These are phyloP conservation scores for Massospora cicadina DNA, from an alignment of 371 early-diverging fungal genomes.

Conservation along the genomic window DNA sequence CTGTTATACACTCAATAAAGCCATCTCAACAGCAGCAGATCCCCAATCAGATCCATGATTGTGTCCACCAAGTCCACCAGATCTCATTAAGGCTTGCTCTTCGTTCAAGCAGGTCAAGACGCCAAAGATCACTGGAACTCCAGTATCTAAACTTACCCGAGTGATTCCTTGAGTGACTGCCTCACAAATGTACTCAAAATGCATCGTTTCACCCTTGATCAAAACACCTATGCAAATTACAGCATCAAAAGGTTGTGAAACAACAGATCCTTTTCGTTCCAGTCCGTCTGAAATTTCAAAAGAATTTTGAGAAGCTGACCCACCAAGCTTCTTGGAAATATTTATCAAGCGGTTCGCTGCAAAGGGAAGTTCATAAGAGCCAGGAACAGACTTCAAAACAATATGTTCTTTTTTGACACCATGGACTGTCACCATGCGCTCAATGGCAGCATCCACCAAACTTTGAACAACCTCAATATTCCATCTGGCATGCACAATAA, in stretches of 20 bases:
- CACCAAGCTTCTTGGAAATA: conserved; percentile 24
- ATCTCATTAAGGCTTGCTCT: conserved; percentile 73
- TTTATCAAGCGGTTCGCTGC: conserved; percentile 62
- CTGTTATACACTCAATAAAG: conserved; percentile 27
- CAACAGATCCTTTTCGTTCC: conserved; percentile 9
- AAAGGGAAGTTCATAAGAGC: conserved; percentile 87
- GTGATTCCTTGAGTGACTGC: conserved; percentile 79
- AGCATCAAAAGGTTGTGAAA: conserved; percentile 54
- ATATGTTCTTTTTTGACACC: conserved; percentile 57
- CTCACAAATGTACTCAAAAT: conserved; percentile 94
- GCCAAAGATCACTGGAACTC: conserved; percentile 85
- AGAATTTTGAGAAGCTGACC: neutral
- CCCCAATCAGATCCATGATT: conserved; percentile 95
- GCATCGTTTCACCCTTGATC: conserved; percentile 94
- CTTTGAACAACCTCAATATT: conserved; percentile 64
- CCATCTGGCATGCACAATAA: conserved; percentile 89
- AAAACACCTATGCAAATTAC: conserved; percentile 88
- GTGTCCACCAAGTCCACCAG: conserved; percentile 57
- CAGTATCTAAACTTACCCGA: conserved; percentile 75
- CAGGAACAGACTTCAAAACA: conserved; percentile 60
- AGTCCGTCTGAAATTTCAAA: no score
- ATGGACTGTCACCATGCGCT: conserved; percentile 32
- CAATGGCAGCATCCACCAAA: conserved; percentile 52
- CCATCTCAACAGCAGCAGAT: conserved; percentile 93
- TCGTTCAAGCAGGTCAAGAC: conserved; percentile 87